These are phyloP conservation scores for Malania oleifera DNA, from an alignment of 164 flowering plant species.

Conservation along the genomic window DNA sequence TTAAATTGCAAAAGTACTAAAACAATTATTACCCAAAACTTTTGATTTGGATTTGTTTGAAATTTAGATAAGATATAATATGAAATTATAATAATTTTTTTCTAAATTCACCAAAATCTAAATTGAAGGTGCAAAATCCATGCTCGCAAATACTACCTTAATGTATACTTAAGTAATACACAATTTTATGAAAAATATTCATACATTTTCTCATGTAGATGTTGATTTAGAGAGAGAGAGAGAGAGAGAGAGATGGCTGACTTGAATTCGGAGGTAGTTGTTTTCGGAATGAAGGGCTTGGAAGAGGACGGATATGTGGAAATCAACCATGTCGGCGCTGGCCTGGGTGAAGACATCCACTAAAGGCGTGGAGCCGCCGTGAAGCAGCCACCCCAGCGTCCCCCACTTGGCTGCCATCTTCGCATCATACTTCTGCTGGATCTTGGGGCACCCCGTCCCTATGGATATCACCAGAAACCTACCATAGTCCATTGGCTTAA, in stretches of 20 bases:
- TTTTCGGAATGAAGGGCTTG: constrained; percentile 23
- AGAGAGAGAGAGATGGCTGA: no score
- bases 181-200: neutral
- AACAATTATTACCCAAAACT: no score
- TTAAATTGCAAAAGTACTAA: no score
- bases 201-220: no score
- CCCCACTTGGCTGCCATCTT: constrained; percentile 33
- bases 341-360: constrained; percentile 24
- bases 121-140: no score
- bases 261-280: constrained; percentile 36
- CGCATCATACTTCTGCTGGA: constrained; percentile 19
- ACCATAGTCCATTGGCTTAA: constrained; percentile 23
- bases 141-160: neutral
- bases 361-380: constrained; percentile 23
- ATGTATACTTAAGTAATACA: neutral
- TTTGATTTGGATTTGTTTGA: no score
- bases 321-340: constrained; percentile 32
- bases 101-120: no score
- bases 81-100: no score
- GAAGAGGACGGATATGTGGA: constrained; percentile 19
- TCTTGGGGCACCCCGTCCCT: constrained; percentile 33
- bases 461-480: constrained; percentile 31
- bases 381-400: constrained; percentile 21
- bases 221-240: no score
- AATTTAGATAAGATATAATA: no score